Evolutionary conservation across 257 asterid genomes (phyloP), one percentile per base, ranked within the genome.

Genomic region (Capsicum rhomboideum): DNA sequence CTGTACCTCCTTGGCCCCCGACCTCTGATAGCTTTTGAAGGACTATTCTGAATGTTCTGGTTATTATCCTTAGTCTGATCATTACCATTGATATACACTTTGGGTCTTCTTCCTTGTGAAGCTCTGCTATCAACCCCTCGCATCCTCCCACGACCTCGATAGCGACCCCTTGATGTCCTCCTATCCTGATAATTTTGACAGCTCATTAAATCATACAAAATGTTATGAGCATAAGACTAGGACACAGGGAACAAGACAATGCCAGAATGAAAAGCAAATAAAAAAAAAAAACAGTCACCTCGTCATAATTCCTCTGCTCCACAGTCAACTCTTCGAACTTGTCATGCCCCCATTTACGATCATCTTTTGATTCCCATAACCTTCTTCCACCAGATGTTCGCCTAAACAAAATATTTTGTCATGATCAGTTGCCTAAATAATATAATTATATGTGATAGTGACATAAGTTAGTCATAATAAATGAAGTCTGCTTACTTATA

Each of bases 261-360:
- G 74, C 79, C 66, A 64, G 80, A 75, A 14, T 50, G 42, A 75
- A 75, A 23, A 49, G 59, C 59, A 75, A 23, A 50, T 46, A 26
- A 50, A 74, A 80, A 50, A 74, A 80, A 80, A 69, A 26, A 71
- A 85, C 61, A 85, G 26, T 87, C 89, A 96, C 99, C 92, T 90
- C 94, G 1, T 89, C 97, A 87, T 89, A 88, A 67, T 85, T 88
- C 86, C 92, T 90, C 86, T 93, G 97, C 61, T 91, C 96, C 71
- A 86, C 54, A 69, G 91, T 91, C 89, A 93, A 87, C 90, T 96
- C 98, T 86, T 96, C 99, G 86, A 91, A 96, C 92, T 96, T 96
- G 92, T 96, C 99, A 85, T 96, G 99, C 61, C 99, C 99, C 99
- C 99, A 96, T 92, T 94, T 96, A 87, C 91, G 89, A 56, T 93